A percentile compares a stretch with the other conserved stretches of the same genome.
Conservation (phyloP, 495 filamentous ascomycete species). For the Aspergillus kassunensis region DNA sequence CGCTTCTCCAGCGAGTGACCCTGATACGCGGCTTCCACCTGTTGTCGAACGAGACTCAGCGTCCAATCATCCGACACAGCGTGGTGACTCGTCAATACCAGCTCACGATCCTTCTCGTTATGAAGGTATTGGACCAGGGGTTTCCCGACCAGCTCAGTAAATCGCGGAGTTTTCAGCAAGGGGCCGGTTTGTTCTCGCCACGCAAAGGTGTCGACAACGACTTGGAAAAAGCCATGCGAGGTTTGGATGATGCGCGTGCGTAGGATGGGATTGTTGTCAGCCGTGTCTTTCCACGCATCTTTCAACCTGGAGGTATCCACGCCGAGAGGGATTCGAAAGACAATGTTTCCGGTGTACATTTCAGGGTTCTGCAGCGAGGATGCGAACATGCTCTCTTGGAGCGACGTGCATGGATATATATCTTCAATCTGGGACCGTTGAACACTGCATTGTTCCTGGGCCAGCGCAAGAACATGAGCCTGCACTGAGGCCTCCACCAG, state of each 20-base stretch:
- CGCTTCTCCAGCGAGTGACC: background rate
- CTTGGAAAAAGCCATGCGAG: background rate
- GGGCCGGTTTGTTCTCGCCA: background rate
- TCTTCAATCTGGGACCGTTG: background rate
- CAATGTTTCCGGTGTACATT: no score
- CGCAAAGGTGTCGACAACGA: no score
- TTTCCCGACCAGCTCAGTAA: background rate
- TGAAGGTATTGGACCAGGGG: background rate
- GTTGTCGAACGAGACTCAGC: conserved; percentile 43
- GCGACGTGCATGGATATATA: background rate
- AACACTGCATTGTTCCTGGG: background rate
- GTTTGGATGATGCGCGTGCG: background rate
- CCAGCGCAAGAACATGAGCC: background rate
- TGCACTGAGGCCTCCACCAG: background rate
- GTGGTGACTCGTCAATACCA: conserved; percentile 53
- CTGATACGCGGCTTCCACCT: conserved; percentile 39
- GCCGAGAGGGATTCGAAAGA: background rate
- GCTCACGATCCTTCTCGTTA: background rate
- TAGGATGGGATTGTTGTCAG: background rate
- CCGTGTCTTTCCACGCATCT: background rate
- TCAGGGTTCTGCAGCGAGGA: background rate
- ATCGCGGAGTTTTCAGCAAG: background rate
- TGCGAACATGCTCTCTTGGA: background rate
- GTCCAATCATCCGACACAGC: conserved; percentile 59
- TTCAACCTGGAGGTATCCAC: background rate